Percentiles rank a stretch among this genome's conserved stretches.
Evolutionary conservation across 257 asterid genomes (phyloP).

Genomic region (Anisodus tanguticus): DNA sequence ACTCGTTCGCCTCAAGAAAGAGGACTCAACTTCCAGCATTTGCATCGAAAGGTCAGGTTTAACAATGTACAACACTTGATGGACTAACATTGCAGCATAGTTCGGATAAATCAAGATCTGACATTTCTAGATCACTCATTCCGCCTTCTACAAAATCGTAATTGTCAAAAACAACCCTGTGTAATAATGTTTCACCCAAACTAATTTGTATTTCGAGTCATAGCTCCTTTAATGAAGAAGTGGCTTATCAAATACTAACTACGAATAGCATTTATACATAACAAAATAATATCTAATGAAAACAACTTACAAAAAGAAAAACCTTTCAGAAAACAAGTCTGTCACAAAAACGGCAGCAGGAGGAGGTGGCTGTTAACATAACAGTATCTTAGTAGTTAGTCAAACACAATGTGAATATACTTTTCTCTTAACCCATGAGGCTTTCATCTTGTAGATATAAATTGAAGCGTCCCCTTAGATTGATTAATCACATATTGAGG

Average conservation of each 20-base stretch:
- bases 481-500: neutral
- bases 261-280: neutral
- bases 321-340: neutral
- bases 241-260: constrained; percentile 15
- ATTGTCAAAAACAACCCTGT: neutral
- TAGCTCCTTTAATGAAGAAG: constrained; percentile 14
- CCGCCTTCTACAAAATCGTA: neutral
- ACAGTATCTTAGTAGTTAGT: constrained; percentile 5
- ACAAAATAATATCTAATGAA: neutral
- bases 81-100: constrained; percentile 6
- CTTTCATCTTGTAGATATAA: neutral
- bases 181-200: neutral
- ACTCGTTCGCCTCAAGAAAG: neutral
- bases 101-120: neutral
- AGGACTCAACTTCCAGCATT: neutral
- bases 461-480: neutral
- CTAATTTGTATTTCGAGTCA: neutral
- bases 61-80: neutral
- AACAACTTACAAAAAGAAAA: neutral
- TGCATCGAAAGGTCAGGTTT: neutral
- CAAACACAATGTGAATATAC: neutral
- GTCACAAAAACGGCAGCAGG: neutral
- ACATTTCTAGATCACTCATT: constrained; percentile 23
- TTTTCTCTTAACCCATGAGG: neutral
- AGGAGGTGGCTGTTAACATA: constrained; percentile 19